Percentiles rank a stretch among this genome's conserved stretches.
These are phyloP conservation scores for Aspergillus viridinutans DNA, from an alignment of 2,329 filamentous ascomycete genomes.

Conservation along the genomic window DNA sequence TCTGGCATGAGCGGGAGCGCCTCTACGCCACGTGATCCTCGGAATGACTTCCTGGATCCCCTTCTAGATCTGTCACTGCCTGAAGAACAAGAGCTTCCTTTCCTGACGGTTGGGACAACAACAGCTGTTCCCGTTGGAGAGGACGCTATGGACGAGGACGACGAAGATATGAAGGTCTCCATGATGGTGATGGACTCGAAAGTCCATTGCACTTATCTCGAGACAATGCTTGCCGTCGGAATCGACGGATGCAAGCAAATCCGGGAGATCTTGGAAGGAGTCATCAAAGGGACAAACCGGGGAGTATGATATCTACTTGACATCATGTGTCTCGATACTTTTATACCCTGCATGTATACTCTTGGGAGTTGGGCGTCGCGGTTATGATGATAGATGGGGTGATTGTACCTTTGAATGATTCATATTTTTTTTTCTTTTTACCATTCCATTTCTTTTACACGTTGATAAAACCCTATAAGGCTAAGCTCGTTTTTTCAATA, in stretches of 20 bases:
- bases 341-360: slow-evolving; percentile 5
- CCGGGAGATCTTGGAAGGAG: slow-evolving; percentile 71
- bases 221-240: slow-evolving; percentile 89
- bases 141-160: slow-evolving; percentile 52
- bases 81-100: slow-evolving; percentile 71
- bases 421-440: neutral
- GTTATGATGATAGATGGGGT: neutral
- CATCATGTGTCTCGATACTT: slow-evolving; percentile 3
- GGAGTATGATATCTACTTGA: slow-evolving; percentile 10
- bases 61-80: slow-evolving; percentile 43
- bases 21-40: slow-evolving; percentile 37
- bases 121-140: slow-evolving; percentile 43
- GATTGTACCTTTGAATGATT: neutral
- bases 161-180: slow-evolving; percentile 56
- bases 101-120: slow-evolving; percentile 74
- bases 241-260: slow-evolving; percentile 90
- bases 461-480: neutral
- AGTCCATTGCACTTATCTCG: slow-evolving; percentile 72
- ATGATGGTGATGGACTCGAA: slow-evolving; percentile 83
- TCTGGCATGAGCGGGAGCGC: slow-evolving; percentile 61
- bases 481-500: too few species aligned
- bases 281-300: slow-evolving; percentile 57
- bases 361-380: slow-evolving; percentile 6
- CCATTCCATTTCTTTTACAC: neutral
- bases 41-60: slow-evolving; percentile 41